Percentiles rank a stretch among this genome's conserved stretches.
Conservation (phyloP, 2,329 filamentous ascomycete genomes). For the Cladophialophora bantiana region DNA sequence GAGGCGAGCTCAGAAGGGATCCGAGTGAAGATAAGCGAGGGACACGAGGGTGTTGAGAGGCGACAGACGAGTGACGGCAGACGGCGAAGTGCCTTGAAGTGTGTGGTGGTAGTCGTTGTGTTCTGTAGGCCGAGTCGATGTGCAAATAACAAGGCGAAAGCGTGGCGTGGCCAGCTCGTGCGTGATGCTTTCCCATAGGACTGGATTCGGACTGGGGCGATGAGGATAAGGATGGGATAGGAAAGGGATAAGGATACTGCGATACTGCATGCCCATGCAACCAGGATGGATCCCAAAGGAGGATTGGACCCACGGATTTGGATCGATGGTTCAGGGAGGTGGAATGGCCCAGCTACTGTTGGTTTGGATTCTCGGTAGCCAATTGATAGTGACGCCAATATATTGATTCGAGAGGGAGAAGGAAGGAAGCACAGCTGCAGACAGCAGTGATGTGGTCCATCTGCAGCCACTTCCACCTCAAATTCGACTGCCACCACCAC, state of each 20-base stretch:
- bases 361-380: constrained; percentile 25
- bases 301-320: constrained; percentile 17
- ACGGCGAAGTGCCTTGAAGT: constrained; percentile 3
- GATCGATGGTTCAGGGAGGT: constrained; percentile 11
- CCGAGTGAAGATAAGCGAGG: constrained; percentile 14
- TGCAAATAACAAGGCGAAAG: neutral
- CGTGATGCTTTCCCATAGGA: constrained; percentile 12
- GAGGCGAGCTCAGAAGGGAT: constrained; percentile 7
- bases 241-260: neutral
- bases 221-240: neutral
- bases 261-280: neutral
- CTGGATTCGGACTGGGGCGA: constrained; percentile 3
- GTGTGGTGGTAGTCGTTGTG: neutral
- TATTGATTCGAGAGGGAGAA: constrained; percentile 11
- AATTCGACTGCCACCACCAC: neutral
- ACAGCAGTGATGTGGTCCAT: neutral
- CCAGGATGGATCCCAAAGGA: constrained; percentile 2
- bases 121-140: neutral
- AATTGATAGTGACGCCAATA: constrained; percentile 30
- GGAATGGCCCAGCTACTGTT: constrained; percentile 22
- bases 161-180: constrained; percentile 6
- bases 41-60: constrained; percentile 4
- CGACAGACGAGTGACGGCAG: constrained; percentile 11
- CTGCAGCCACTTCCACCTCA: neutral
- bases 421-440: neutral